A percentile compares a stretch with the other conserved stretches of the same genome.
Conservation (phyloP, 2,329 filamentous ascomycete genomes). For the Scytalidium lignicola region DNA sequence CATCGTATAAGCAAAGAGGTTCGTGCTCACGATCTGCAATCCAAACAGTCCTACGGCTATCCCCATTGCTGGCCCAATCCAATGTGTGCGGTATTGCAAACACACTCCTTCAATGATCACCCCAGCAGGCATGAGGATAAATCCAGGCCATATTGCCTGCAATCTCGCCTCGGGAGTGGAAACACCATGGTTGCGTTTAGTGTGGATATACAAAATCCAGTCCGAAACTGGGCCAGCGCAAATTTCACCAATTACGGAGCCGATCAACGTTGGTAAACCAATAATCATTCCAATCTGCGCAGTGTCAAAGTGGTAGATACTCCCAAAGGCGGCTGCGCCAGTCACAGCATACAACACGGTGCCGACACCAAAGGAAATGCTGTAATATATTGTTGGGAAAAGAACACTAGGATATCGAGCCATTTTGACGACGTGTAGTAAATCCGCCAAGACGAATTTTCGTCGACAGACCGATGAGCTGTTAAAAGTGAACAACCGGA, state of each 20-base stretch:
- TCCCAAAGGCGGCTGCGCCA: background rate
- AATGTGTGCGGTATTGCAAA: slow-evolving; percentile 20
- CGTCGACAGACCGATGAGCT: background rate
- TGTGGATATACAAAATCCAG: slow-evolving; percentile 15
- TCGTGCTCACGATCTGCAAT: slow-evolving; percentile 20
- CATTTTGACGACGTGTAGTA: slow-evolving; percentile 14
- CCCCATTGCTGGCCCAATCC: slow-evolving; percentile 22
- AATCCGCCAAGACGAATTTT: background rate
- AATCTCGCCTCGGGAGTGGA: slow-evolving; percentile 18
- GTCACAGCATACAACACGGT: slow-evolving; percentile 29
- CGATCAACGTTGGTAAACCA: background rate
- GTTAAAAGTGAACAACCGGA: background rate
- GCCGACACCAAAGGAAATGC: slow-evolving; percentile 27
- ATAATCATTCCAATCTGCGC: slow-evolving; percentile 1
- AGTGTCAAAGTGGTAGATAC: background rate
- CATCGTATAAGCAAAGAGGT: background rate
- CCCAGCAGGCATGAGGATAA: slow-evolving; percentile 22
- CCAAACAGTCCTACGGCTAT: slow-evolving; percentile 24
- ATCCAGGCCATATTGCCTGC: slow-evolving; percentile 24
- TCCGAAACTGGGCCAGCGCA: slow-evolving; percentile 21
- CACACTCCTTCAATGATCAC: slow-evolving; percentile 28
- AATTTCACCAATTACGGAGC: background rate
- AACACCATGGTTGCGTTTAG: slow-evolving; percentile 12
- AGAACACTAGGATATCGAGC: slow-evolving; percentile 26
- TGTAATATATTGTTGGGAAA: slow-evolving; percentile 28